Evolutionary conservation across 2,329 filamentous ascomycete species (phyloP).

Genomic region (Trichoderma arundinaceum): DNA sequence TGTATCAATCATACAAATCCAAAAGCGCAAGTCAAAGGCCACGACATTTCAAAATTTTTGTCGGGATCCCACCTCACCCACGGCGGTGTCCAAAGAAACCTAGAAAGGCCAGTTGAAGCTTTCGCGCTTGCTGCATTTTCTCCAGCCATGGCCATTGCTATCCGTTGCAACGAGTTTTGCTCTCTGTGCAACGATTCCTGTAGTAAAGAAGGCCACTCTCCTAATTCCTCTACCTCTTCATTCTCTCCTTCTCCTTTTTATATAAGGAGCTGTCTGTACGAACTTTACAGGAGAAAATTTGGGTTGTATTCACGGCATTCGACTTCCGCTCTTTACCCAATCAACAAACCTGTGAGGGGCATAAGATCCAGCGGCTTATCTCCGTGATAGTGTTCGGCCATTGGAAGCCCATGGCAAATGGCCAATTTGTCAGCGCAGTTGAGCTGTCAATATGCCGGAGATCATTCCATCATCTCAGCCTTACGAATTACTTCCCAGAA

Average conservation of each 20-base stretch:
- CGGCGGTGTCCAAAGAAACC: constrained; percentile 22
- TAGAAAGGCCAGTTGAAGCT: constrained; percentile 11
- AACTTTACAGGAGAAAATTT: neutral
- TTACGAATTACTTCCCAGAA: neutral
- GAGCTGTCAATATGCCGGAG: neutral
- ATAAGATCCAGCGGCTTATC: constrained; percentile 10
- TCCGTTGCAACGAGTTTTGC: neutral
- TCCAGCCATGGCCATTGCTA: neutral
- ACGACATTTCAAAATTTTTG: constrained; percentile 20
- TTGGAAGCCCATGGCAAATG: constrained; percentile 5
- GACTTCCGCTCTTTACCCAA: constrained; percentile 9
- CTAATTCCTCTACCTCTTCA: neutral
- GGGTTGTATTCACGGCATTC: neutral
- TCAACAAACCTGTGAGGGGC: constrained; percentile 11
- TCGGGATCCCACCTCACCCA: constrained; percentile 30
- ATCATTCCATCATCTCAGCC: neutral
- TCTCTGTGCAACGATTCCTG: neutral
- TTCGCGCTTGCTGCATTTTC: neutral
- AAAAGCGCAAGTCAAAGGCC: constrained; percentile 20
- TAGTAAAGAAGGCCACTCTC: neutral
- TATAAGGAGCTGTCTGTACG: neutral
- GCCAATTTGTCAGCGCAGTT: constrained; percentile 12
- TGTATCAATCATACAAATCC: constrained; percentile 13
- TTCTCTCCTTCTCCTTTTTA: neutral
- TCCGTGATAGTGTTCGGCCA: constrained; percentile 18